A percentile compares a stretch with the other conserved stretches of the same genome.
Conservation (phyloP, 2,329 filamentous ascomycete genomes). For the Botrytis aclada region DNA sequence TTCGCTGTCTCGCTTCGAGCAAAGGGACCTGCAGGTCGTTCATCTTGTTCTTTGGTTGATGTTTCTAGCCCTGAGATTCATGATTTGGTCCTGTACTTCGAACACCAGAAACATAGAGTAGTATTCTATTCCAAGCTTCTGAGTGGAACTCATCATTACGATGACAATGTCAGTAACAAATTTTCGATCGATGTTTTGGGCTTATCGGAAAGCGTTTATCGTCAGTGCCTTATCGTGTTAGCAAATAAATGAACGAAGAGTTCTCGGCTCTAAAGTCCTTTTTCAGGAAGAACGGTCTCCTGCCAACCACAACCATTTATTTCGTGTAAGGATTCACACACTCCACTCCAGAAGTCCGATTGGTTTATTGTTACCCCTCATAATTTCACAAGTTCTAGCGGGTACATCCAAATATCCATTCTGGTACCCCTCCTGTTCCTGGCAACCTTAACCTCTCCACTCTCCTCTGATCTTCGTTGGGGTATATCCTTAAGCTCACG, state of each 20-base stretch:
- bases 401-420: background rate
- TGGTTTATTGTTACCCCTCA: conserved; percentile 42
- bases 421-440: conserved; percentile 40
- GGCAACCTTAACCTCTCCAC: conserved; percentile 37
- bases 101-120: background rate
- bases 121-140: background rate
- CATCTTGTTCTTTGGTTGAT: background rate
- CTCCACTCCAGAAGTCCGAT: conserved; percentile 38
- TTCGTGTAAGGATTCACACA: background rate
- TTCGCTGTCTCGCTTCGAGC: conserved; percentile 3
- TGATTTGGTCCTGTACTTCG: background rate
- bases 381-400: conserved; percentile 41
- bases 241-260: background rate
- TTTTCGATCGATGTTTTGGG: background rate
- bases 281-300: background rate
- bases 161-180: background rate
- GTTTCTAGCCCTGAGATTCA: background rate
- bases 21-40: conserved; percentile 2
- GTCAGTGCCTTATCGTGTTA: background rate
- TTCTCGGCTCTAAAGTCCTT: background rate
- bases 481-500: conserved; percentile 46
- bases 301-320: background rate
- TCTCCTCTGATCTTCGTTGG: conserved; percentile 43
- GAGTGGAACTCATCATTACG: background rate
- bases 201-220: background rate